Evolutionary conservation across 1,284 basidiomycete species (phyloP), one percentile per base, ranked within the genome.

Genomic region (Peniophora sp.): DNA sequence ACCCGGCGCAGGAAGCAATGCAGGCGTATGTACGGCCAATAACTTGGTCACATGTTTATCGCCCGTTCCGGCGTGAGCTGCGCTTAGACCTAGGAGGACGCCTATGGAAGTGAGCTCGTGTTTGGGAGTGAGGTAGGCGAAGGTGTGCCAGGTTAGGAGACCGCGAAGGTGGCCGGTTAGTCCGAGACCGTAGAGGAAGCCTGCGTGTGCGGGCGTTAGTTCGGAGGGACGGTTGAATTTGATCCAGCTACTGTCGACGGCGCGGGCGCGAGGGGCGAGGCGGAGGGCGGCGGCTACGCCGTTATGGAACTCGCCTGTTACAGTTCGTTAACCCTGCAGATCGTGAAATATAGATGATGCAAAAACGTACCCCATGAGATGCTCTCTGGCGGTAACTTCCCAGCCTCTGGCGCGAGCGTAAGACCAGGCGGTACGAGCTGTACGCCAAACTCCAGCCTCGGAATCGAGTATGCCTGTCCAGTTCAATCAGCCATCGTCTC

Each of bases 261-360:
- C 82, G 49, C 75, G 71, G n/a, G 85, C 79, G n/a, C 83, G 78
- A 0, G 88, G 81, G 0, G 87, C 83, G 49, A 94, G 83, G 3
- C 89, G 83, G 51, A 99, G 68, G 1, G 89, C 96, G 1, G 92
- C 89, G 1, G 94, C 91, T 0, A 97, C 95, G 16, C 97, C 97
- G 56, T 97, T 96, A 68, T 99, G 95, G 67, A 99, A 99, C 54
- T 94, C 89, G 16, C 93, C n/a, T n/a, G n/a, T n/a, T n/a, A n/a
- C n/a, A n/a, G n/a, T n/a, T n/a, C n/a, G n/a, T n/a, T n/a, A n/a
- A n/a, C n/a, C n/a, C n/a, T n/a, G n/a, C n/a, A n/a, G n/a, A n/a
- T n/a, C n/a, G n/a, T n/a, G n/a, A n/a, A n/a, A n/a, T n/a, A n/a
- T n/a, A n/a, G n/a, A n/a, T n/a, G n/a, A n/a, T n/a, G n/a, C n/a